These are phyloP conservation scores for Pestalotiopsis sp. DNA, from an alignment of 2,329 filamentous ascomycete genomes.

Conservation along the genomic window DNA sequence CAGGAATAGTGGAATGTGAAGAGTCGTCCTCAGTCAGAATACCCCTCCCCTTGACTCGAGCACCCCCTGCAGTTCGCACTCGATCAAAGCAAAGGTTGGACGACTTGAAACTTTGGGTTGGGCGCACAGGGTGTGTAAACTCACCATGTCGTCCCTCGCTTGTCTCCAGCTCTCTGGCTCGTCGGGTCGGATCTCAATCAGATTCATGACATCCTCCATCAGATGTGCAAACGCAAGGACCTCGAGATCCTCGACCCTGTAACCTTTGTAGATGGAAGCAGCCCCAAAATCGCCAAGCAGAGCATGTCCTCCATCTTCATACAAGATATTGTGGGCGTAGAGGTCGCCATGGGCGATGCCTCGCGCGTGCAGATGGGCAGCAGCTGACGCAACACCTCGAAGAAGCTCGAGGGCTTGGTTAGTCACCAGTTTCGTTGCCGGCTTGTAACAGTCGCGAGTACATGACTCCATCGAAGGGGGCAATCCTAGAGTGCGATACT, in stretches of 20 bases:
- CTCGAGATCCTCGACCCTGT: slow-evolving; percentile 41
- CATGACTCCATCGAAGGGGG: slow-evolving; percentile 46
- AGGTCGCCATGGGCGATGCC: slow-evolving; percentile 47
- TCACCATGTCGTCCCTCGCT: neutral
- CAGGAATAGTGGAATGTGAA: too few species aligned
- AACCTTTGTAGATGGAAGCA: slow-evolving; percentile 41
- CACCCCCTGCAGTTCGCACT: neutral
- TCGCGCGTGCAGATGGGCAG: slow-evolving; percentile 41
- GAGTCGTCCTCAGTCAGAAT: too few species aligned
- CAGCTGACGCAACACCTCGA: slow-evolving; percentile 39
- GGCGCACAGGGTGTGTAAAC: neutral
- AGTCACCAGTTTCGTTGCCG: slow-evolving; percentile 27
- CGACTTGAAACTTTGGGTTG: neutral
- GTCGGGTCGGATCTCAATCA: slow-evolving; percentile 22
- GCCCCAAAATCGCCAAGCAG: slow-evolving; percentile 49
- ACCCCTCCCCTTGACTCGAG: neutral
- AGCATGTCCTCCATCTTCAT: slow-evolving; percentile 39
- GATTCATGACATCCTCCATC: slow-evolving; percentile 42
- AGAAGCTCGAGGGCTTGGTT: slow-evolving; percentile 36
- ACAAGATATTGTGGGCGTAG: slow-evolving; percentile 48
- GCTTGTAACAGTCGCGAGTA: slow-evolving; percentile 43
- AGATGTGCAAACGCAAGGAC: slow-evolving; percentile 48
- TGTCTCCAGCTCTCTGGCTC: neutral
- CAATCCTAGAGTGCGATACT: slow-evolving; percentile 41
- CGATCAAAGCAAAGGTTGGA: neutral